A percentile compares a stretch with the other conserved stretches of the same genome.
Evolutionary conservation across 1,284 basidiomycete genomes (phyloP).

Genomic region (Apiotrichum gracile): DNA sequence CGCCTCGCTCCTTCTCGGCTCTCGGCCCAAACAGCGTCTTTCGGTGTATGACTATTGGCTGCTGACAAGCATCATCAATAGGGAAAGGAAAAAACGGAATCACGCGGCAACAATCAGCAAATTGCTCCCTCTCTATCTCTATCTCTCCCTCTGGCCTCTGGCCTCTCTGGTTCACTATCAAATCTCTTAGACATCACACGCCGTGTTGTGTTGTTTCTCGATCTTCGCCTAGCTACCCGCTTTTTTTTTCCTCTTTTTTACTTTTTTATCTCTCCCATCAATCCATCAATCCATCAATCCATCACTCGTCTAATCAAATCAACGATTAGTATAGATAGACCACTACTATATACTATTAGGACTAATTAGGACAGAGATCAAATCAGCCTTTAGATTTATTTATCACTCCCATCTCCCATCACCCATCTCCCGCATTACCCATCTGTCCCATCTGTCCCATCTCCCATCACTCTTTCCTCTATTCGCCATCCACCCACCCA

Average conservation of each 20-base stretch:
- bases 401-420: too few relatives aligned
- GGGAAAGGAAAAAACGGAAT: too few relatives aligned
- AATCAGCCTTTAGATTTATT: too few relatives aligned
- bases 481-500: not conserved
- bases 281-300: not conserved
- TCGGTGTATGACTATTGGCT: too few relatives aligned
- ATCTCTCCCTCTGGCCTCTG: not conserved
- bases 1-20: too few relatives aligned
- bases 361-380: too few relatives aligned
- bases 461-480: not conserved
- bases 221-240: not conserved
- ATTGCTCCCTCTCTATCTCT: not conserved
- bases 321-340: not conserved
- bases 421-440: too few relatives aligned
- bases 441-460: not conserved
- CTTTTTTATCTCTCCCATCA: not conserved
- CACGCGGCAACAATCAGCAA: too few relatives aligned
- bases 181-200: not conserved
- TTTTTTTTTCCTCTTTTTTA: not conserved
- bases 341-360: too few relatives aligned
- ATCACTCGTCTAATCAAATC: not conserved
- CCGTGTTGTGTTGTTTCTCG: not conserved
- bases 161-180: too few relatives aligned
- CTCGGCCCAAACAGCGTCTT: too few relatives aligned
- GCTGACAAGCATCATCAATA: too few relatives aligned